Evolutionary conservation across 768 basidiomycete species (phyloP), one percentile per base, ranked within the genome.

Genomic region (Tulasnella sp.): DNA sequence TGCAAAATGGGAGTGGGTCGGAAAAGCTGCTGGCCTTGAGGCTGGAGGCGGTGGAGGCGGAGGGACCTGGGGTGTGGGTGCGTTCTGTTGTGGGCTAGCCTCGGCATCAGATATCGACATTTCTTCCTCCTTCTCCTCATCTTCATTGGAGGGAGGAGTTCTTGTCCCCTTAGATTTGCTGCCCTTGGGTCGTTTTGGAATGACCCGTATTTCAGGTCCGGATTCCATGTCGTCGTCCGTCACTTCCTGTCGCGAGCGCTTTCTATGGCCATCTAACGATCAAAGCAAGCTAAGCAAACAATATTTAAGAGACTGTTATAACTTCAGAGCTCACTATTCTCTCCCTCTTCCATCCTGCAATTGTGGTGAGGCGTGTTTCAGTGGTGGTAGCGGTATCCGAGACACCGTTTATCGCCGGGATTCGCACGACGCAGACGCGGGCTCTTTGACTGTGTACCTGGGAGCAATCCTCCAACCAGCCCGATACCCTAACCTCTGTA

Each of bases 1-100:
- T 0, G 89, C 92, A 79, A 87, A 91, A 36, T 34, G 63, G n/a
- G 71, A 72, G 52, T 26, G 29, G 52, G 26, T 59, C 8, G 52
- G 52, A 29, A 59, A 11, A 26, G 52, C 52, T n/a, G 17, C 12
- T 29, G 52, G 22, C 52, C 52, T n/a, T 26, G 22, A 11, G 8
- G 22, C 22, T 4, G 52, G 52, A n/a, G 11, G 22, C 9, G 22
- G 52, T 11, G 40, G 40, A 36, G 7, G 69, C n/a, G n/a, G 47
- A n/a, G 29, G 69, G 47, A n/a, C 35, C 26, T 22, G 69, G 8
- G 47, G 52, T 34, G 40, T 11, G n/a, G 41, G 7, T 44, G 7
- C 14, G 41, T 59, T 52, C 22, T n/a, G 69, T 16, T 32, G 66
- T 5, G 36, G 35, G 66, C 40, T 37, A 37, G 42, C 39, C 40